These are phyloP conservation scores for Cryptococcus floricola DNA, from an alignment of 1,284 basidiomycete genomes.

Conservation along the genomic window DNA sequence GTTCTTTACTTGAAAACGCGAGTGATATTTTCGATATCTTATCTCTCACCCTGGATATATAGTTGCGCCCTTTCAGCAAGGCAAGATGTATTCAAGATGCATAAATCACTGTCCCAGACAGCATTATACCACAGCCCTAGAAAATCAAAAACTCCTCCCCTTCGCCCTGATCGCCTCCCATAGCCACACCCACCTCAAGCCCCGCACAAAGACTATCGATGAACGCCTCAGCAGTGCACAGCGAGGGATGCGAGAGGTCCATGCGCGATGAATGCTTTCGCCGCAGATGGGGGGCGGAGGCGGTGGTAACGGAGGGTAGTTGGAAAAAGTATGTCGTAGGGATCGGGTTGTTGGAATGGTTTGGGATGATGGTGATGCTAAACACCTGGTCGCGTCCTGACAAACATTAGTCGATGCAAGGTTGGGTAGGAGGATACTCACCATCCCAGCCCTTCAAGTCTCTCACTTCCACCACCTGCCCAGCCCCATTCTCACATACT, in stretches of 20 bases:
- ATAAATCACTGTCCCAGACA: not conserved
- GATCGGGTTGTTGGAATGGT: not conserved
- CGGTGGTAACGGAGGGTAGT: not conserved
- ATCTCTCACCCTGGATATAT: no score
- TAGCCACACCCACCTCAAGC: not conserved
- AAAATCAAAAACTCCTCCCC: not conserved
- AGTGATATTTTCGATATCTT: no score
- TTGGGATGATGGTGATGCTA: constrained; percentile 15
- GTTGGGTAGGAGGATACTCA: constrained; percentile 12
- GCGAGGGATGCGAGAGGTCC: not conserved
- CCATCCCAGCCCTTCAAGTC: constrained; percentile 34
- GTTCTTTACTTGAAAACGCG: no score
- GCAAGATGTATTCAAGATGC: not conserved
- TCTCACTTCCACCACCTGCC: constrained; percentile 36
- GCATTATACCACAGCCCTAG: not conserved
- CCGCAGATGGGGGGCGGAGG: not conserved
- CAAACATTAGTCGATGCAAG: not conserved
- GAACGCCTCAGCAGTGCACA: not conserved
- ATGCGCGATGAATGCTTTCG: not conserved
- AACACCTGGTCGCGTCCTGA: constrained; percentile 19
- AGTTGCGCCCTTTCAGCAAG: not conserved
- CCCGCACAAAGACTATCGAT: not conserved
- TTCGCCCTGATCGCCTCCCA: not conserved
- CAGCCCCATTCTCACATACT: constrained; percentile 38
- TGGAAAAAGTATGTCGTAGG: constrained; percentile 13